Base-by-base conservation (phyloP, 176 grass and related monocot species). In the Ensete ventricosum region DNA sequence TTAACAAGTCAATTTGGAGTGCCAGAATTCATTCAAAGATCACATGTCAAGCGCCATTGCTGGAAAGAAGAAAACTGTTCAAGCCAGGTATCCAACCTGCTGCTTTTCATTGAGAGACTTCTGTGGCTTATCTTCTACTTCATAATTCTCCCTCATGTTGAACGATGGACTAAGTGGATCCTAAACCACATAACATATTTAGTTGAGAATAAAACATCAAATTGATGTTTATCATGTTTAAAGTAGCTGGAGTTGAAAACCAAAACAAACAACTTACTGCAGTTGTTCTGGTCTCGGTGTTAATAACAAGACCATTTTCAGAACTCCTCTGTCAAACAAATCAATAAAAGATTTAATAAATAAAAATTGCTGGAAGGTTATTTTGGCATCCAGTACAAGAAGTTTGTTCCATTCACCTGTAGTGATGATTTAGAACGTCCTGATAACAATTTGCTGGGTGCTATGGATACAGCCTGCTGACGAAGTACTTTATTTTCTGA, bases 401-500 rank as follows among this genome's bases (percentile, higher is more conserved):
- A 62, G 60, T 54, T 67, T 77, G 64, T 76, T 76, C 21, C 29
- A 82, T 81, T 83, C 81, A 97, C 95, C 82, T 94, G 90, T 71
- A 91, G 78, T 76, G 77, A 89, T 76, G 95, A 99, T 73, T 99
- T 99, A 74, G 95, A 91, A 72, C 95, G 90, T 10, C 95, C 95
- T 55, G 88, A 87, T 23, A 94, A 85, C 76, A 89, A 84, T 91
- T 99, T 99, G 81, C 76, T 93, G 80, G 90, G 88, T 82, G 95
- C 88, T 85, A 96, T 83, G 71, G 89, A 92, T 50, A 99, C 90
- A 87, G 88, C 90, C 86, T 99, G 95, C 81, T 94, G 95, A 67
- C 95, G 95, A 62, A 99, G 88, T 20, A 99, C 95, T 94, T 99
- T 99, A 85, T 99, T 99, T 87, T 99, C 95, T 73, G 95, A 99